Evolutionary conservation across 169 alveolate genomes (phyloP).

Genomic region (Plasmodium ovale): DNA sequence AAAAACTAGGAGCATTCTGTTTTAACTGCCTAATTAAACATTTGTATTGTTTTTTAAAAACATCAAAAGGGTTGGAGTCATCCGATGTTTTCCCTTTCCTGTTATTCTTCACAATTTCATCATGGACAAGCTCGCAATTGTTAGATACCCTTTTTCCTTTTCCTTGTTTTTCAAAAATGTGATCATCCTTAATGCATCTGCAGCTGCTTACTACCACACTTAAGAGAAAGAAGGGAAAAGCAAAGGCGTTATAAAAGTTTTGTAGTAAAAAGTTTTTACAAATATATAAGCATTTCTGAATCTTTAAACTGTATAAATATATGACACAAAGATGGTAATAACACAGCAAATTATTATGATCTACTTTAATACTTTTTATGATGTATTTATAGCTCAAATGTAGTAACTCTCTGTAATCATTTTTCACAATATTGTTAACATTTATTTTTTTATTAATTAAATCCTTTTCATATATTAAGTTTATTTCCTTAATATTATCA

Average conservation of each 20-base stretch:
- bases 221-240: slow-evolving; percentile 62
- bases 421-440: slow-evolving; percentile 44
- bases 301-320: slow-evolving; percentile 53
- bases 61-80: neutral
- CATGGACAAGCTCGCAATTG: neutral
- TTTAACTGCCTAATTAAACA: slow-evolving; percentile 20
- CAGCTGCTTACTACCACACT: slow-evolving; percentile 34
- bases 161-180: neutral
- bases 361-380: slow-evolving; percentile 48
- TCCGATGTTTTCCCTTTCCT: neutral
- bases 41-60: slow-evolving; percentile 22
- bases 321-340: slow-evolving; percentile 63
- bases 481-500: slow-evolving; percentile 54
- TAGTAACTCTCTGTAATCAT: slow-evolving; percentile 45
- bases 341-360: slow-evolving; percentile 35
- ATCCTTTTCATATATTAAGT: slow-evolving; percentile 50
- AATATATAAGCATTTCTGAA: slow-evolving; percentile 55
- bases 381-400: slow-evolving; percentile 57
- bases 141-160: too few relatives aligned
- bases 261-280: slow-evolving; percentile 58
- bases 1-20: slow-evolving; percentile 25
- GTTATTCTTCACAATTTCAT: neutral
- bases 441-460: slow-evolving; percentile 52
- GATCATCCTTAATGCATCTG: neutral
- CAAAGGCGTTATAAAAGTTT: slow-evolving; percentile 26